A percentile compares a stretch with the other conserved stretches of the same genome.
Evolutionary conservation across 2,329 filamentous ascomycete genomes (phyloP).

Genomic region (Thelonectria discophora): DNA sequence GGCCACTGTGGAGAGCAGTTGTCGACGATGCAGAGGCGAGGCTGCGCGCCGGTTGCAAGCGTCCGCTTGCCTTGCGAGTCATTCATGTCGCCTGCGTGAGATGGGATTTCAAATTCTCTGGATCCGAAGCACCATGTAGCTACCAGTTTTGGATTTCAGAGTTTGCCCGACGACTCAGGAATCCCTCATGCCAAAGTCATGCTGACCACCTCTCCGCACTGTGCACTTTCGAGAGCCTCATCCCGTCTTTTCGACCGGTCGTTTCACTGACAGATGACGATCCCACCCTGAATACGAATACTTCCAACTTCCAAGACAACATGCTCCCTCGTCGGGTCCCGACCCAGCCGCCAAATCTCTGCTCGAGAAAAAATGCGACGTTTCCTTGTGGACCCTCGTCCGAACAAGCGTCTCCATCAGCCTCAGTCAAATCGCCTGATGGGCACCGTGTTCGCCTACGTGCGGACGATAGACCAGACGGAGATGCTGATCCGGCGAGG

Average conservation of each 20-base stretch:
- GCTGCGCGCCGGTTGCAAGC: background rate
- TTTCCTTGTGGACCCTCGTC: background rate
- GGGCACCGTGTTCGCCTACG: background rate
- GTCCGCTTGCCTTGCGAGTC: no score
- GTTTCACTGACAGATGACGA: no score
- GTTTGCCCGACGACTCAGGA: no score
- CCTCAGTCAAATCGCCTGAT: slow-evolving; percentile 1
- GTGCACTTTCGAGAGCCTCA: no score
- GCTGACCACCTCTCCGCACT: no score
- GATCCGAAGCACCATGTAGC: no score
- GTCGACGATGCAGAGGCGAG: background rate
- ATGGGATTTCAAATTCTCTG: no score
- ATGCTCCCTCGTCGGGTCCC: background rate
- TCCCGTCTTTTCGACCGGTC: no score
- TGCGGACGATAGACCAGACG: background rate
- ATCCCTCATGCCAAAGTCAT: no score
- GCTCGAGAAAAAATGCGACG: background rate
- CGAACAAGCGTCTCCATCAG: background rate
- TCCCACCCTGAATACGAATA: background rate
- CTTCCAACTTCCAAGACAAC: background rate
- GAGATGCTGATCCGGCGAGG: background rate
- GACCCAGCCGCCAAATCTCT: background rate
- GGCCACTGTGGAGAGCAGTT: background rate
- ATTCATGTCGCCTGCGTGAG: no score
- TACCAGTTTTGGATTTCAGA: no score